Evolutionary conservation across 2,329 filamentous ascomycete species (phyloP).

Genomic region (Scytalidium sp.): DNA sequence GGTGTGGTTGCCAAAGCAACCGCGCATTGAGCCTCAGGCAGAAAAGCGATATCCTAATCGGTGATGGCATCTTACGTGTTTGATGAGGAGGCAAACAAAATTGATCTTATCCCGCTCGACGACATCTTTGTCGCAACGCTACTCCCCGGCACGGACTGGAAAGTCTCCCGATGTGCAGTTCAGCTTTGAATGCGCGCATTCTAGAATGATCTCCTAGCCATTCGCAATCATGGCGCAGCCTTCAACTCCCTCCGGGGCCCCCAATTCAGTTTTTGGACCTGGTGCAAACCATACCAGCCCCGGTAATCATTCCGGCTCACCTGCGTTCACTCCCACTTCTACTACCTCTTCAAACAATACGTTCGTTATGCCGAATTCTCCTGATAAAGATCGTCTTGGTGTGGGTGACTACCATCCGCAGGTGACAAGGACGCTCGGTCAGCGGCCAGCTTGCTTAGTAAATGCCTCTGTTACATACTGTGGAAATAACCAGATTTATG

Average conservation of each 20-base stretch:
- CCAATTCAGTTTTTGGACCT: conserved; percentile 45
- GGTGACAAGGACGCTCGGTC: conserved; percentile 73
- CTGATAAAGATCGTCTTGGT: conserved; percentile 61
- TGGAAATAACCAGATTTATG: conserved; percentile 95
- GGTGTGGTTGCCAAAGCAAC: neutral
- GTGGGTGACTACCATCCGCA: conserved; percentile 79
- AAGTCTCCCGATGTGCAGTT: conserved; percentile 40
- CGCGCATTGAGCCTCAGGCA: neutral
- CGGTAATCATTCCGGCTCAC: conserved; percentile 13
- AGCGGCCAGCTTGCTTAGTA: conserved; percentile 88
- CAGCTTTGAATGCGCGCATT: conserved; percentile 33
- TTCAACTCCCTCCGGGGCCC: conserved; percentile 40
- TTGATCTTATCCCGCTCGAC: neutral
- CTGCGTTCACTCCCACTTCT: conserved; percentile 39
- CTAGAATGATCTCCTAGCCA: conserved; percentile 20
- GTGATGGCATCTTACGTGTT: neutral
- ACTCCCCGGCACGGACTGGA: neutral
- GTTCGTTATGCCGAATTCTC: conserved; percentile 88
- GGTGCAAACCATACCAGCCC: conserved; percentile 18
- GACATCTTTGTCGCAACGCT: neutral
- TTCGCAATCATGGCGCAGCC: conserved; percentile 38
- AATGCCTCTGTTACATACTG: conserved; percentile 99
- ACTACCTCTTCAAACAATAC: conserved; percentile 67
- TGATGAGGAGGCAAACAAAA: neutral
- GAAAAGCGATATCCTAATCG: neutral